phyloP scores from a whole-genome alignment of 1,284 basidiomycete species.

The Vanrija pseudolonga region DNA sequence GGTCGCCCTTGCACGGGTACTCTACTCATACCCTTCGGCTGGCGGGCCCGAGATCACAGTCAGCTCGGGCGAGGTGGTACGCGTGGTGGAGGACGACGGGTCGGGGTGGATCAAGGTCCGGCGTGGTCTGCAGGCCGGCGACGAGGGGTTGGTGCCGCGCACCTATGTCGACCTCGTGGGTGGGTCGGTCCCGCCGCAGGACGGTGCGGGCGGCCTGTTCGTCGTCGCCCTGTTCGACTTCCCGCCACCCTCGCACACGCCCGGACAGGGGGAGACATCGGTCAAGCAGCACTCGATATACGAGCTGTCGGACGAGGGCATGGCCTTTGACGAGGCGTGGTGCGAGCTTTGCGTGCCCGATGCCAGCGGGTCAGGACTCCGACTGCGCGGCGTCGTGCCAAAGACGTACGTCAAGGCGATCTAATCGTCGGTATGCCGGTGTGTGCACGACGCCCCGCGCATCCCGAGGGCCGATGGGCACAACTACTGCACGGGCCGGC shows the following conservation, averaged over 20 bases:
- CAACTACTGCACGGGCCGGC: no score
- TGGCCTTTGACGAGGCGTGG: constrained; percentile 19
- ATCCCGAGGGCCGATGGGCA: no score
- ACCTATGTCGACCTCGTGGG: constrained; percentile 10
- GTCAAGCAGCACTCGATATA: constrained; percentile 13
- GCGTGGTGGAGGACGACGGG: constrained; percentile 18
- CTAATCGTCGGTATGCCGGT: no score
- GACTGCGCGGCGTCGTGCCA: constrained; percentile 15
- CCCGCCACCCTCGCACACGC: constrained; percentile 9
- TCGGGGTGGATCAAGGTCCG: constrained; percentile 17
- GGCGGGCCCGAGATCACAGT: constrained; percentile 4
- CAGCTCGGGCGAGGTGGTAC: constrained; percentile 13
- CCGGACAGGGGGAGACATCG: constrained; percentile 9
- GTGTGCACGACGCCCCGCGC: no score
- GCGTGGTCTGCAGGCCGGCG: constrained; percentile 6
- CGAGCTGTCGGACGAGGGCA: constrained; percentile 21
- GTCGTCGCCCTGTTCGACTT: constrained; percentile 17
- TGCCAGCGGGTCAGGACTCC: background rate
- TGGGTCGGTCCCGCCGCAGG: constrained; percentile 4
- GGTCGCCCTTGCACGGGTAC: constrained; percentile 10
- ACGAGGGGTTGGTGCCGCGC: constrained; percentile 15
- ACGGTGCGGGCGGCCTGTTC: constrained; percentile 16
- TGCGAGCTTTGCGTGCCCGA: constrained; percentile 18
- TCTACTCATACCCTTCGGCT: constrained; percentile 3
- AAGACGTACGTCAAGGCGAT: constrained; percentile 12